Conservation (phyloP, 1,284 basidiomycete genomes). For the Microbotryum violaceum region DNA sequence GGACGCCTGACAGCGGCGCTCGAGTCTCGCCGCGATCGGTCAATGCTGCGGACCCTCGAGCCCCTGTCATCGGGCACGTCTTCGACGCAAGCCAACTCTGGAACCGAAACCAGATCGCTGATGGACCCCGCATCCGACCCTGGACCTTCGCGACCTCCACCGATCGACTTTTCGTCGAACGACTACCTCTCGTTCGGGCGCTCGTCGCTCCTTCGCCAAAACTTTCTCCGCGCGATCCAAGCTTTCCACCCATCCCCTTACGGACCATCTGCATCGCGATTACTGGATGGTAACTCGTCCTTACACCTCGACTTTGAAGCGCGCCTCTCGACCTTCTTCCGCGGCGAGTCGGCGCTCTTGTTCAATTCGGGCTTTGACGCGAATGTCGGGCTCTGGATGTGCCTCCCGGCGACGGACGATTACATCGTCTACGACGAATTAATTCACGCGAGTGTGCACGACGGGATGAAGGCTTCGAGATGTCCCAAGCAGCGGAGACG, state of each 20-base stretch:
- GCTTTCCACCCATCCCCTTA: conserved; percentile 43
- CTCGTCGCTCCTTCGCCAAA: conserved; percentile 52
- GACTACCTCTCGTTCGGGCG: conserved; percentile 83
- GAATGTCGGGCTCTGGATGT: conserved; percentile 79
- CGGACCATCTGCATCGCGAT: conserved; percentile 83
- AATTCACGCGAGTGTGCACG: conserved; percentile 87
- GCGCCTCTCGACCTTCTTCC: conserved; percentile 59
- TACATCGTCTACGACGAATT: conserved; percentile 76
- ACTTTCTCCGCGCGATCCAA: conserved; percentile 45
- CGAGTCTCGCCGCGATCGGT: conserved; percentile 4
- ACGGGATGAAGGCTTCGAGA: conserved; percentile 70
- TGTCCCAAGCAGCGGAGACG: conserved; percentile 42
- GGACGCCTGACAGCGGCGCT: conserved; percentile 13
- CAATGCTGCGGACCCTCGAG: conserved; percentile 21
- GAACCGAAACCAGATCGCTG: neutral
- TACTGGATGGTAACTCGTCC: conserved; percentile 69
- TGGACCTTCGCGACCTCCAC: neutral
- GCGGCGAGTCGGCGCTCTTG: conserved; percentile 57
- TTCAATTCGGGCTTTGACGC: conserved; percentile 96
- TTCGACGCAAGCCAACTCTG: neutral
- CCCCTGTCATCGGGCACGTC: neutral
- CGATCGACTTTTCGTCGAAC: conserved; percentile 74
- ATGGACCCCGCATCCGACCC: neutral
- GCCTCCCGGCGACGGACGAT: conserved; percentile 71
- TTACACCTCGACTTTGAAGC: conserved; percentile 62